Conservation (phyloP, 371 early-diverging fungal species). For the Mucor lusitanicus region DNA sequence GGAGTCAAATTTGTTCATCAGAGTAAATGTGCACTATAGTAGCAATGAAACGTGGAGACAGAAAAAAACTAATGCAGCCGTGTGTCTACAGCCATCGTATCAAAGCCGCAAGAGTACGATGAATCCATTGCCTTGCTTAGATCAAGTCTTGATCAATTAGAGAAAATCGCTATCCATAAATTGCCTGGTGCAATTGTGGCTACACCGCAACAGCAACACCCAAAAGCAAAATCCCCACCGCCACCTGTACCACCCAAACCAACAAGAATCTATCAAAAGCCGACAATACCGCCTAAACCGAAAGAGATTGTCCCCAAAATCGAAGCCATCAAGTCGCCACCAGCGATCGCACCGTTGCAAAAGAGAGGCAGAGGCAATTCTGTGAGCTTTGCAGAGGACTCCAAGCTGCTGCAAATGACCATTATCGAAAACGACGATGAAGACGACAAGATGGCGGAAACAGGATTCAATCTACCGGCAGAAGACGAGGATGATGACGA, state of each 20-base stretch:
- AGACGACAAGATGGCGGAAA: neutral
- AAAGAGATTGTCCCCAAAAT: constrained; percentile 5
- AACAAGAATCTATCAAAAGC: constrained; percentile 23
- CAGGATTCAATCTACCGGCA: constrained; percentile 18
- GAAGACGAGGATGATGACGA: constrained; percentile 53
- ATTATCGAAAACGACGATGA: constrained; percentile 13
- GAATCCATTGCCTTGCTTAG: constrained; percentile 31
- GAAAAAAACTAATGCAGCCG: neutral
- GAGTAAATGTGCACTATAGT: no score
- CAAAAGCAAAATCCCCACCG: constrained; percentile 10
- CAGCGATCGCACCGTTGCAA: neutral
- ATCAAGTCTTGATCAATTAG: constrained; percentile 37
- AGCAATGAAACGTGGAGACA: no score
- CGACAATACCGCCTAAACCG: constrained; percentile 43
- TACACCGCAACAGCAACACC: neutral
- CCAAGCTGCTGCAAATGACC: neutral
- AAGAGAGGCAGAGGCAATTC: constrained; percentile 42
- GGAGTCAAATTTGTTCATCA: constrained; percentile 47
- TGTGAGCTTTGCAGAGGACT: constrained; percentile 40
- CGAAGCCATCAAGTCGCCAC: neutral
- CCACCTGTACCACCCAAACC: constrained; percentile 40
- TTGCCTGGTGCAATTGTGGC: constrained; percentile 14
- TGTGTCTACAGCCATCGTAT: constrained; percentile 32
- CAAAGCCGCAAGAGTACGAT: constrained; percentile 34
- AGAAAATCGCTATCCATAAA: constrained; percentile 34